Evolutionary conservation across 202 grass and related monocot species (phyloP).

Genomic region (Cymbopogon flexuosus): DNA sequence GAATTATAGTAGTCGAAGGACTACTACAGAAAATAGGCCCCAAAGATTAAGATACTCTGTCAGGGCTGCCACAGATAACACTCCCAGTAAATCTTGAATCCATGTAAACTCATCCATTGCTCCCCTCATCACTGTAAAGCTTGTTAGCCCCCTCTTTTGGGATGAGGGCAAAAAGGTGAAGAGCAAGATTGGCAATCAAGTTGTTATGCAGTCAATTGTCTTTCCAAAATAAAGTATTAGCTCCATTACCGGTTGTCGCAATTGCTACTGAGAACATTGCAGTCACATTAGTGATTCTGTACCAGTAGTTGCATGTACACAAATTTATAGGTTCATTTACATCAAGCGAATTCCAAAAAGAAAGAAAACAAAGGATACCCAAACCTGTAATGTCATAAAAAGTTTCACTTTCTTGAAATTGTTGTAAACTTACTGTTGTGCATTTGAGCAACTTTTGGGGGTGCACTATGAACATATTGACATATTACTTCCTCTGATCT

Average conservation of each 20-base stretch:
- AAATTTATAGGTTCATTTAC: not conserved
- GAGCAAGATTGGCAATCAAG: not conserved
- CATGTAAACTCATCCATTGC: not conserved
- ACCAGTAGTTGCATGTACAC: not conserved
- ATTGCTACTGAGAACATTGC: not conserved
- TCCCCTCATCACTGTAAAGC: too few relatives aligned
- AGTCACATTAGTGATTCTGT: not conserved
- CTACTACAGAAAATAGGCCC: too few relatives aligned
- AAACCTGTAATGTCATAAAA: not conserved
- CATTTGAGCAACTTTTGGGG: not conserved
- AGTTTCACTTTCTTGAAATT: conserved; percentile 11
- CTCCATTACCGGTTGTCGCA: not conserved
- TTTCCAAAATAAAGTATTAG: not conserved
- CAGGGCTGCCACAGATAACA: not conserved
- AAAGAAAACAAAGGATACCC: not conserved
- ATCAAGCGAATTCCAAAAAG: not conserved
- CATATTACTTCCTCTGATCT: not conserved
- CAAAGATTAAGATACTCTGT: not conserved
- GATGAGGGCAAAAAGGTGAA: not conserved
- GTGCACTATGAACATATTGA: not conserved
- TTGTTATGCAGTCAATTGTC: not conserved
- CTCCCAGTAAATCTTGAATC: not conserved
- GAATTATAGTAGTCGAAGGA: not conserved
- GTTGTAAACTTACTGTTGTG: not conserved
- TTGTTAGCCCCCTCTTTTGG: not conserved